Base-by-base conservation (phyloP, 2,329 filamentous ascomycete genomes). In the Sordariomycetes sp. region DNA sequence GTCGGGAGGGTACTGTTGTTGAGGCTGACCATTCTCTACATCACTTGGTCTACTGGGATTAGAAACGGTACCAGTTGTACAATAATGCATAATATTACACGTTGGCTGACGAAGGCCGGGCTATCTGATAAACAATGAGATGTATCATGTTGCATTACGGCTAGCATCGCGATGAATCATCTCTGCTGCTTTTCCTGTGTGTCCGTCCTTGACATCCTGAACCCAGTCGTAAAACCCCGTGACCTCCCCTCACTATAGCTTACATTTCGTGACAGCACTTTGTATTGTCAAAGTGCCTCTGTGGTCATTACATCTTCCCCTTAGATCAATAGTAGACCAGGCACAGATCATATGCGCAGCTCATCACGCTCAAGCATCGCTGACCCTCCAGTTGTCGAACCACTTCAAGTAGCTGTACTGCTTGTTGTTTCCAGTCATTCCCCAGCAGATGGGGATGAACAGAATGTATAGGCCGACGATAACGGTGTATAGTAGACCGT, bases 381-480 rank as follows among this genome's bases (percentile, higher is more conserved):
- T 77, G 49, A 94, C 82, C 52, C 76, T 81, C 90, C 90, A 98
- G 44, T 65, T 76, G 44, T 80, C 74, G 47, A 95, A 83, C 92
- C 92, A 98, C 68, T 86, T 94, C 65, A 98, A 69, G 65, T 96
- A 88, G 48, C 68, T 73, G 74, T 90, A 98, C 55, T 96, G 67
- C 58, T 75, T 72, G 63, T 86, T 86, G 40, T 74, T 65, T 11
- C 92, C 92, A 38, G 80, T 79, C 86, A 98, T 98, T 40, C 92
- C 92, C 69, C 93, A 98, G 59, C 86, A 92, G 53, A 98, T 88
- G 16, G 85, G 88, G 45, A 90, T 81, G 67, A 98, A 98, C 49
- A 83, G 71, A 51, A 88, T 70, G 63, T 95, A 98, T 27, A 96
- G 71, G 5, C 82, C 83, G 43, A 94, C 79, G 36, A 87, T 73